Base-by-base conservation (phyloP, 805 yeast species). In the Yamadazyma insecticola region DNA sequence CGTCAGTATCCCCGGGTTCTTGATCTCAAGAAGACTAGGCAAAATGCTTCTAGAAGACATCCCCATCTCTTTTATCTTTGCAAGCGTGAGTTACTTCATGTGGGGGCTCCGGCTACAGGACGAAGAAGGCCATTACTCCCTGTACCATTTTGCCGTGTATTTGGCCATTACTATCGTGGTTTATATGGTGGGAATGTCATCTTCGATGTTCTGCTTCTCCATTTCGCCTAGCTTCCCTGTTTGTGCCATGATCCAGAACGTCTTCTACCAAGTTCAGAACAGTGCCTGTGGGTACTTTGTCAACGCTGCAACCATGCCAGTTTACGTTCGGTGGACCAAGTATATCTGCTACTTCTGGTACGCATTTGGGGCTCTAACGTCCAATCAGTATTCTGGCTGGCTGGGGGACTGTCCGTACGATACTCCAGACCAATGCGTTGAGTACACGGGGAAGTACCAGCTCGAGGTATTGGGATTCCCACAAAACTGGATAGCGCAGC, bases 321-420 rank as follows among this genome's bases (percentile, higher is more conserved):
- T 83, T 1, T 87, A 87, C 47, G 94, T 86, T 6, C 66, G 86
- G 20, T 86, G 96, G 96, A 70, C 80, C 5, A 83, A 81, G 50
- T 86, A 82, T 53, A 60, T 79, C 35, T 79, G 90, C 0, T 82
- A 74, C 49, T 67, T 81, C 31, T 87, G 89, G 85, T 86, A 81
- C 48, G 79, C 78, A 0, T 82, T 81, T 54, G 92, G 92, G 2
- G 78, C 78, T 2, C 47, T 79, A 35, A 46, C 71, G 24, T 69
- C 88, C 0, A 81, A 78, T 47, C 79, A 84, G 43, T 86, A 74
- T 48, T 63, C 81, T 2, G 73, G 69, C 20, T 82, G 66, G 59
- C 38, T 52, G 25, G 87, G 87, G 9, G 75, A 72, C 30, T 78
- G 86, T 45, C 67, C 74, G 1, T 50, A 51, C 10, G 33, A 37